Percentiles rank a stretch among this genome's conserved stretches.
Conservation (phyloP, 1,139 yeast genomes). For the Sugiyamaella paludigena region DNA sequence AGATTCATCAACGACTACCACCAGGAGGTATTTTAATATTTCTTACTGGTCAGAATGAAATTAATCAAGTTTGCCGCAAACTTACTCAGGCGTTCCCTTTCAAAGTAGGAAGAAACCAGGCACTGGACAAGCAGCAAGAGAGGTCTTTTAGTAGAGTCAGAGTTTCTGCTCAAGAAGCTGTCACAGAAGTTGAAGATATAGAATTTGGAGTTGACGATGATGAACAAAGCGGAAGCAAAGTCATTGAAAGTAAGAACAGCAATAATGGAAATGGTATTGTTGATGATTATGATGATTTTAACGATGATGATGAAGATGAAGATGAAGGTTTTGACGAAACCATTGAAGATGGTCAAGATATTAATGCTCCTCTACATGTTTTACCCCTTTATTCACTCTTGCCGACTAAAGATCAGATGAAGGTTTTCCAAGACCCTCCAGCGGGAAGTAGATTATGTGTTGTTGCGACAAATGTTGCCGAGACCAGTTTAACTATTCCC, state of each 20-base stretch:
- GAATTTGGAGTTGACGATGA: constrained; percentile 59
- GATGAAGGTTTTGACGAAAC: constrained; percentile 93
- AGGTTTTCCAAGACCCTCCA: constrained; percentile 85
- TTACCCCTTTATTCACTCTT: constrained; percentile 87
- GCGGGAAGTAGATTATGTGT: constrained; percentile 82
- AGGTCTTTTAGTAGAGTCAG: constrained; percentile 38
- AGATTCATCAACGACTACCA: constrained; percentile 82
- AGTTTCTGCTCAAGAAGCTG: constrained; percentile 59
- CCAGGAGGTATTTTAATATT: constrained; percentile 93
- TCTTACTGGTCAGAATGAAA: constrained; percentile 93
- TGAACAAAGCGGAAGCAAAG: neutral
- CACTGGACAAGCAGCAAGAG: constrained; percentile 4
- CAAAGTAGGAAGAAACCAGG: constrained; percentile 32
- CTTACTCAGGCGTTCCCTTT: constrained; percentile 70
- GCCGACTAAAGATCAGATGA: constrained; percentile 93
- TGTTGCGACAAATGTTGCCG: constrained; percentile 97
- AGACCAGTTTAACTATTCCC: constrained; percentile 94
- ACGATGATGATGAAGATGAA: constrained; percentile 52
- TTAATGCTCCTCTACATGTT: constrained; percentile 80
- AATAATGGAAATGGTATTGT: constrained; percentile 43
- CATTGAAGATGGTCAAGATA: constrained; percentile 71
- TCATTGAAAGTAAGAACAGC: too few species aligned
- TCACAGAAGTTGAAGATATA: constrained; percentile 81
- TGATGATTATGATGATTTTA: constrained; percentile 46
- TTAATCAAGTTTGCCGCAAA: constrained; percentile 67